Percentiles rank a stretch among this genome's conserved stretches.
These are phyloP conservation scores for Fonsecaea monophora DNA, from an alignment of 2,329 filamentous ascomycete species.

Conservation along the genomic window DNA sequence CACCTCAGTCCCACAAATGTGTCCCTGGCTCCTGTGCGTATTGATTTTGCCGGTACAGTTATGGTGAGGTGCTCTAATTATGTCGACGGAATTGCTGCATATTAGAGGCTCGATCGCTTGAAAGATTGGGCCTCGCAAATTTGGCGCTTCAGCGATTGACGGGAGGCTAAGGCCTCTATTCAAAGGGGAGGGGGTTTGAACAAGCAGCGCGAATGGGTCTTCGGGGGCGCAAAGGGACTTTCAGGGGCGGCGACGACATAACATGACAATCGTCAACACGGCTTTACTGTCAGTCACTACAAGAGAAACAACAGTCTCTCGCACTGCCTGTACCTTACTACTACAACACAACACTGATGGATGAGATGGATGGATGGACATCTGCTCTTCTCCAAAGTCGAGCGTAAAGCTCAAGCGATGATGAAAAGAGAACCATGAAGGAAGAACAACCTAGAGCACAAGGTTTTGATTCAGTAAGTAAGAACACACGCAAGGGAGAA, in stretches of 20 bases:
- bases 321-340: not conserved
- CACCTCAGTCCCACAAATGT: not conserved
- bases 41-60: not conserved
- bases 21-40: not conserved
- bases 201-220: not conserved
- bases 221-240: not conserved
- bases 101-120: not conserved
- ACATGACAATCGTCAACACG: not conserved
- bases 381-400: conserved; percentile 32
- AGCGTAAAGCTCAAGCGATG: conserved; percentile 33
- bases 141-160: not conserved
- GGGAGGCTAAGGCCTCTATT: not conserved
- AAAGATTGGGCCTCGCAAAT: not conserved
- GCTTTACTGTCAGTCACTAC: not conserved
- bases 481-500: not conserved
- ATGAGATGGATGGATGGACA: not conserved
- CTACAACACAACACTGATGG: not conserved
- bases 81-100: not conserved
- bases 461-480: not conserved
- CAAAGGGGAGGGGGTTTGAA: not conserved
- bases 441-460: not conserved
- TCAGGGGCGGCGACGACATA: not conserved
- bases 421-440: conserved; percentile 30
- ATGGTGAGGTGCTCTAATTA: not conserved
- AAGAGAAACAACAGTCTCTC: not conserved